A percentile compares a stretch with the other conserved stretches of the same genome.
Evolutionary conservation across 805 yeast species (phyloP).

Genomic region (Grigorovia yakushimaensis): DNA sequence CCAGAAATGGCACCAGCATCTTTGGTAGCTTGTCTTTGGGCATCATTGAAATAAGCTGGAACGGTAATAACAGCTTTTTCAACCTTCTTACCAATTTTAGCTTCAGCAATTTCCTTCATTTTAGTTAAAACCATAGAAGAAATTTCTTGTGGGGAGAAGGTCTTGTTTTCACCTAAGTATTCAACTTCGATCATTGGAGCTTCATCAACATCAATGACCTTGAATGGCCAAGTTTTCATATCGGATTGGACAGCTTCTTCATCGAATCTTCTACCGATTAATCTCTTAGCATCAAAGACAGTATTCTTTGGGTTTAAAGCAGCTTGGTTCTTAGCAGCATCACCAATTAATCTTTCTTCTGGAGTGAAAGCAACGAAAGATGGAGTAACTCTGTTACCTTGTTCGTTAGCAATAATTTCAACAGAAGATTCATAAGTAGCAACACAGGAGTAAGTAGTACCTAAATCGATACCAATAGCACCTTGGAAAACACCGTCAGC

Average conservation of each 20-base stretch:
- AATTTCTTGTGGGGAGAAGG: constrained; percentile 89
- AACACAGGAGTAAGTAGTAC: constrained; percentile 91
- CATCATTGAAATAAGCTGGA: constrained; percentile 95
- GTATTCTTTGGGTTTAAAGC: constrained; percentile 89
- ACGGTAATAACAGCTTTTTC: constrained; percentile 92
- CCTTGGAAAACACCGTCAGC: constrained; percentile 99
- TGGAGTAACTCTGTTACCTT: constrained; percentile 97
- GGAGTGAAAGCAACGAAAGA: constrained; percentile 93
- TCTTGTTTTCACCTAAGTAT: constrained; percentile 75
- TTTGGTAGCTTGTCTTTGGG: constrained; percentile 97
- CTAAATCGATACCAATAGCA: constrained; percentile 97
- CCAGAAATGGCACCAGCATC: constrained; percentile 97
- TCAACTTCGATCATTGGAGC: constrained; percentile 79
- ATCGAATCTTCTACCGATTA: constrained; percentile 79
- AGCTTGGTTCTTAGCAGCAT: constrained; percentile 96
- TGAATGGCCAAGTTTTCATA: constrained; percentile 79
- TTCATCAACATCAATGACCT: constrained; percentile 59
- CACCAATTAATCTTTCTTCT: constrained; percentile 89
- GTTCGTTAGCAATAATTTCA: constrained; percentile 94
- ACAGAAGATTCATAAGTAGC: constrained; percentile 91
- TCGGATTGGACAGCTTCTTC: constrained; percentile 75
- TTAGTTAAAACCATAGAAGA: constrained; percentile 86
- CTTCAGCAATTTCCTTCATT: constrained; percentile 89
- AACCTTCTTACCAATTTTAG: constrained; percentile 69
- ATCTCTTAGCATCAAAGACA: constrained; percentile 84